Conservation (phyloP, 345 rosid species). For the Mercurialis annua region DNA sequence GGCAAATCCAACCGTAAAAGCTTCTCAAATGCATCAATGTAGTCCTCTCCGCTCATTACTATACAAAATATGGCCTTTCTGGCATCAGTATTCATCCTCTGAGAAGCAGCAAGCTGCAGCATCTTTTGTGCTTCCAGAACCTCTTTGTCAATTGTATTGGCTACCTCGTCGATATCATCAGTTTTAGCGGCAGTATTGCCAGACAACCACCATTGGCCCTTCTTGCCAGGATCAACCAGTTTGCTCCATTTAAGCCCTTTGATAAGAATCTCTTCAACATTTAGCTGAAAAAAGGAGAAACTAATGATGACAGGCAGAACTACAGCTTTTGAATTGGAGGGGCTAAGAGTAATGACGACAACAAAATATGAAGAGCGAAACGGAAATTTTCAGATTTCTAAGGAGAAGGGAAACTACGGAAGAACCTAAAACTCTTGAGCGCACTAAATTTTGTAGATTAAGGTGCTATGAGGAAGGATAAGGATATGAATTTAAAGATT, state of each 20-base stretch:
- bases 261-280: conserved; percentile 57
- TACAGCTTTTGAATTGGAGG: too few relatives aligned
- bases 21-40: conserved; percentile 86
- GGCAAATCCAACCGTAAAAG: conserved; percentile 76
- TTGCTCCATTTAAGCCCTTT: conserved; percentile 88
- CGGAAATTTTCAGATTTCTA: too few relatives aligned
- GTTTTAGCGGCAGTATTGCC: conserved; percentile 41
- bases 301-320: neutral
- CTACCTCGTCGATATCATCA: conserved; percentile 57
- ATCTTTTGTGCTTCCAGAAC: conserved; percentile 73
- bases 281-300: conserved; percentile 39
- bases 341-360: too few relatives aligned
- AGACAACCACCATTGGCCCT: conserved; percentile 95
- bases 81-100: conserved; percentile 90
- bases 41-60: conserved; percentile 92
- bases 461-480: too few relatives aligned
- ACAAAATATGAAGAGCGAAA: neutral
- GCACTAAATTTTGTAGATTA: too few relatives aligned
- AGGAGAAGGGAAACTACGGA: neutral
- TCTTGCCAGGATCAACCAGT: conserved; percentile 80
- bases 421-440: neutral
- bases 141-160: conserved; percentile 82
- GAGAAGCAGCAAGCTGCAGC: conserved; percentile 90
- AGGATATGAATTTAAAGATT: too few relatives aligned
- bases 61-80: conserved; percentile 92